Evolutionary conservation across 2,329 filamentous ascomycete species (phyloP).

Genomic region (Ophiocordyceps camponoti-rufipedis): DNA sequence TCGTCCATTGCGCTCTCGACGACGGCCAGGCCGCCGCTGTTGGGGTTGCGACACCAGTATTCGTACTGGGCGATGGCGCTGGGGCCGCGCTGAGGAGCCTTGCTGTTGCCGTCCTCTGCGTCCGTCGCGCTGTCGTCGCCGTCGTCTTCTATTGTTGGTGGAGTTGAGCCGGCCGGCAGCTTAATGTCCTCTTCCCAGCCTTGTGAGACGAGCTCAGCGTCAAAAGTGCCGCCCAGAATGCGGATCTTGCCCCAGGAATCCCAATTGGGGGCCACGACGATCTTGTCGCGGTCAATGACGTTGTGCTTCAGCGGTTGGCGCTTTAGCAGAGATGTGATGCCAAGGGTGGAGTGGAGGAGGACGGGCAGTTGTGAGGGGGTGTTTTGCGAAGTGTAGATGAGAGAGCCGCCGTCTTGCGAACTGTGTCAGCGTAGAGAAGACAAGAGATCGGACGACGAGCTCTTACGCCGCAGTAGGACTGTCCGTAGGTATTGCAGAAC

Average conservation of each 20-base stretch:
- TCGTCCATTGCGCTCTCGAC: slow-evolving; percentile 21
- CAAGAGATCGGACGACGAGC: slow-evolving; percentile 2
- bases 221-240: slow-evolving; percentile 77
- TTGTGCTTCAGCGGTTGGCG: slow-evolving; percentile 70
- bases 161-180: slow-evolving; percentile 19
- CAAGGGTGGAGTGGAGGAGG: slow-evolving; percentile 69
- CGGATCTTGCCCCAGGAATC: slow-evolving; percentile 97
- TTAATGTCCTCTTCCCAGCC: slow-evolving; percentile 79
- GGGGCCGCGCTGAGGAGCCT: background rate
- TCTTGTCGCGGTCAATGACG: slow-evolving; percentile 84
- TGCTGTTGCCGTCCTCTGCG: background rate
- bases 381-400: slow-evolving; percentile 70
- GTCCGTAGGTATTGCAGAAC: slow-evolving; percentile 87
- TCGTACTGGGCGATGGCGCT: slow-evolving; percentile 59
- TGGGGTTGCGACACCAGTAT: slow-evolving; percentile 59
- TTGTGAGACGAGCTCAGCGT: slow-evolving; percentile 69
- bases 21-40: slow-evolving; percentile 33
- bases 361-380: slow-evolving; percentile 59
- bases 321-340: slow-evolving; percentile 69
- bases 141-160: slow-evolving; percentile 8
- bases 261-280: slow-evolving; percentile 91
- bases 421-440: slow-evolving; percentile 6
- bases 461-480: slow-evolving; percentile 65
- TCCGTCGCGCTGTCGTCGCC: slow-evolving; percentile 3
- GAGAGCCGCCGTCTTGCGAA: slow-evolving; percentile 53